Evolutionary conservation across 345 rosid species (phyloP).

Genomic region (Pelargonium nanum): DNA sequence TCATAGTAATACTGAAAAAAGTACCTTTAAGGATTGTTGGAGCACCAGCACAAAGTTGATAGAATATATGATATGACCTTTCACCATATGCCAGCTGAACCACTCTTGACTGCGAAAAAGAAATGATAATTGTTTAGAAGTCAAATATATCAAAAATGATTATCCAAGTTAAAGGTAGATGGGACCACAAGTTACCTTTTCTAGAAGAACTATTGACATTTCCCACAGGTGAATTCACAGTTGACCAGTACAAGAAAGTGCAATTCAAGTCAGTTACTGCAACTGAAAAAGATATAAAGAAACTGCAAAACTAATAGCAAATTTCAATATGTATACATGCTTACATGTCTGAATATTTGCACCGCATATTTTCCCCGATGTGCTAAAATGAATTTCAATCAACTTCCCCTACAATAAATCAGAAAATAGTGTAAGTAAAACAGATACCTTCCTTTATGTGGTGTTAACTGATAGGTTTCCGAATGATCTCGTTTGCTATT

Average conservation of each 20-base stretch:
- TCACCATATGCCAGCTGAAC: slow-evolving; percentile 80
- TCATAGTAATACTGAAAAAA: not conserved
- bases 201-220: slow-evolving; percentile 57
- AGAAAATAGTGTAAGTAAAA: slow-evolving; percentile 3
- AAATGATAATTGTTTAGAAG: slow-evolving; percentile 25
- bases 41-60: slow-evolving; percentile 94
- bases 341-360: slow-evolving; percentile 86
- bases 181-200: slow-evolving; percentile 58
- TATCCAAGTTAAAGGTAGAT: slow-evolving; percentile 11
- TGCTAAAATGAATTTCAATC: slow-evolving; percentile 73
- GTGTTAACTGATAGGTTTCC: not conserved
- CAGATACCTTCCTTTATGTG: not conserved
- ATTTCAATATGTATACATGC: slow-evolving; percentile 13
- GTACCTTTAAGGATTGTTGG: slow-evolving; percentile 71
- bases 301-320: slow-evolving; percentile 9
- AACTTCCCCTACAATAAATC: slow-evolving; percentile 64
- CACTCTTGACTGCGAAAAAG: slow-evolving; percentile 79
- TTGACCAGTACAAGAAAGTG: slow-evolving; percentile 11
- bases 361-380: slow-evolving; percentile 69
- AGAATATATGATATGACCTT: slow-evolving; percentile 85
- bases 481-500: too few species aligned
- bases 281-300: slow-evolving; percentile 8
- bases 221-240: slow-evolving; percentile 12
- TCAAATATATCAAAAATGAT: slow-evolving; percentile 9
- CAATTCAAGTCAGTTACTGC: slow-evolving; percentile 17